phyloP scores from a whole-genome alignment of 2,329 filamentous ascomycete genomes.

The Colletotrichum tropicicola region DNA sequence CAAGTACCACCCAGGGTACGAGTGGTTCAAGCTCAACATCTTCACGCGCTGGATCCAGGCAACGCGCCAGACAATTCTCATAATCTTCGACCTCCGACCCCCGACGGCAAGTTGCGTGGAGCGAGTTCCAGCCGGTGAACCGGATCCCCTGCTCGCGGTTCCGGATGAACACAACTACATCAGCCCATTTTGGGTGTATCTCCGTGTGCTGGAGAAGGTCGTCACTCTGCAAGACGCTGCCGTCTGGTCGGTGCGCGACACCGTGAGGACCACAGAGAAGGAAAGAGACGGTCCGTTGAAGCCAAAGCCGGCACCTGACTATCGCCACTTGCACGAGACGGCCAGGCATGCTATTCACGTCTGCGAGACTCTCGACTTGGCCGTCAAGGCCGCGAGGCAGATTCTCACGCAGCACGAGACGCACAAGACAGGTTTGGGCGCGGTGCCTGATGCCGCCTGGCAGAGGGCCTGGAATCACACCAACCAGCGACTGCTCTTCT shows the following conservation, averaged over 20 bases:
- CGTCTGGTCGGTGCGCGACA: constrained; percentile 49
- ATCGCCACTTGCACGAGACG: constrained; percentile 48
- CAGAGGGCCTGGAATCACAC: constrained; percentile 33
- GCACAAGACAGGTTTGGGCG: constrained; percentile 11
- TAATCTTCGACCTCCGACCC: constrained; percentile 41
- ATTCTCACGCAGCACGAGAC: constrained; percentile 43
- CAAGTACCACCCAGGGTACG: constrained; percentile 33
- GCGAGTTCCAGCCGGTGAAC: constrained; percentile 8
- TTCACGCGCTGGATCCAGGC: constrained; percentile 38
- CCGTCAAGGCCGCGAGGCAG: constrained; percentile 38
- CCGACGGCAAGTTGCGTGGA: constrained; percentile 4
- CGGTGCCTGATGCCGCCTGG: not conserved
- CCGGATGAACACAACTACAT: not conserved
- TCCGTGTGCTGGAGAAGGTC: constrained; percentile 40
- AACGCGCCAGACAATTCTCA: constrained; percentile 36
- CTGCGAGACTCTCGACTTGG: constrained; percentile 50
- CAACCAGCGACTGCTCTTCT: constrained; percentile 42
- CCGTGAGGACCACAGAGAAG: constrained; percentile 45
- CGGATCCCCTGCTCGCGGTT: not conserved
- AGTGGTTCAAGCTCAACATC: constrained; percentile 46
- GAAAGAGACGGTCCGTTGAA: not conserved
- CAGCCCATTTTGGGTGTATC: constrained; percentile 49
- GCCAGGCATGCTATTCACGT: constrained; percentile 55
- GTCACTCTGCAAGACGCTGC: constrained; percentile 41
- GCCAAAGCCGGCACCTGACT: constrained; percentile 41